phyloP scores from a whole-genome alignment of 2,329 filamentous ascomycete species.

The Knoxdaviesia capensis region DNA sequence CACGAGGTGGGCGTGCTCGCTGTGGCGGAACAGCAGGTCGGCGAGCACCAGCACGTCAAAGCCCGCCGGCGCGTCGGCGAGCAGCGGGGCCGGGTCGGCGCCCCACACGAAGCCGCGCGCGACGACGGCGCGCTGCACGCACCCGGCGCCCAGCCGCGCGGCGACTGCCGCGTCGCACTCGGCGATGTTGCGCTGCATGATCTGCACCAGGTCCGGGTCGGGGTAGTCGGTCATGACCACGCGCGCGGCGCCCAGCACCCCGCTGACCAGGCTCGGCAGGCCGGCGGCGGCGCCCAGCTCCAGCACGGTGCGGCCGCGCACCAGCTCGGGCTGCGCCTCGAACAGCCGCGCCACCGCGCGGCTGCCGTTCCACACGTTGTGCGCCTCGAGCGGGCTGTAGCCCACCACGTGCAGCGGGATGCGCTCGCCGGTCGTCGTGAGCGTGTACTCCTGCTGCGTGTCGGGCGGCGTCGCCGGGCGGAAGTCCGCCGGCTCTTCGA shows the following conservation, averaged over 20 bases:
- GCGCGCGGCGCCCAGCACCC: constrained; percentile 46
- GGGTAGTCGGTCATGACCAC: constrained; percentile 80
- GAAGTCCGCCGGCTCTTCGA: constrained; percentile 64
- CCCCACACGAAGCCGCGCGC: constrained; percentile 76
- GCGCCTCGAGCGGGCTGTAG: constrained; percentile 74
- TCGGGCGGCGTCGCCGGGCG: constrained; percentile 60
- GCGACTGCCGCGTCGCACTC: constrained; percentile 22
- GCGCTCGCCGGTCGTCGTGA: constrained; percentile 37
- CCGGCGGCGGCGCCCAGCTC: constrained; percentile 83
- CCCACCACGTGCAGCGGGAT: constrained; percentile 65
- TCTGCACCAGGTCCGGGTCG: constrained; percentile 63
- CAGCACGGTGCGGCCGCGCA: constrained; percentile 52
- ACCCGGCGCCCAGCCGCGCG: constrained; percentile 11
- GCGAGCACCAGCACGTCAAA: constrained; percentile 78
- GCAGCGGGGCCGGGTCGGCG: constrained; percentile 34
- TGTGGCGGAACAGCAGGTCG: constrained; percentile 80
- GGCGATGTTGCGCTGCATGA: constrained; percentile 57
- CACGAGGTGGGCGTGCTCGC: constrained; percentile 63
- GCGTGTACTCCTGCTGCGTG: constrained; percentile 50
- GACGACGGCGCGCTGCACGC: constrained; percentile 20
- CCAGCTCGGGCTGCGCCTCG: constrained; percentile 43
- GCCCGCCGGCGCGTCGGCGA: constrained; percentile 29
- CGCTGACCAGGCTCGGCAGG: constrained; percentile 61
- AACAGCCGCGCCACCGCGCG: constrained; percentile 62
- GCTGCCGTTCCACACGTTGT: constrained; percentile 80